These are phyloP conservation scores for Exserohilum turcica DNA, from an alignment of 2,329 filamentous ascomycete genomes.

Conservation along the genomic window DNA sequence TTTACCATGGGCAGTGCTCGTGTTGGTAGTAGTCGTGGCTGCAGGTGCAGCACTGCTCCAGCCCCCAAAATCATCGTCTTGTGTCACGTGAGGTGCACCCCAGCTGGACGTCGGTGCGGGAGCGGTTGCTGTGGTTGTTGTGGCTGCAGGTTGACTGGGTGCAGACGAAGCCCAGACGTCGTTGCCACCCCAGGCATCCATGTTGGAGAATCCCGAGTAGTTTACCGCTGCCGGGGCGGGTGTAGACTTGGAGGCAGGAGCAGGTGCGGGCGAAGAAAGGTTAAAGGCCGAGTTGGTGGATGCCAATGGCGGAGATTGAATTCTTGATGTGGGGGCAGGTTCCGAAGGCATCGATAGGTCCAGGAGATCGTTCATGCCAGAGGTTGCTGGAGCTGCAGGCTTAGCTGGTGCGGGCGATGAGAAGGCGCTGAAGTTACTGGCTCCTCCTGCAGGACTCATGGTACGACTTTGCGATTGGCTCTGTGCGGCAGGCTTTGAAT, in stretches of 20 bases:
- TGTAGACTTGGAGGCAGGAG: constrained; percentile 38
- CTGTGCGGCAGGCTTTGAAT: constrained; percentile 62
- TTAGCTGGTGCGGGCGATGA: constrained; percentile 59
- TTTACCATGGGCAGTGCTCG: constrained; percentile 40
- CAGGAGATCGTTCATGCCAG: constrained; percentile 74
- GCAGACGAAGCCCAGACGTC: constrained; percentile 80
- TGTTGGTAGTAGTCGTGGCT: constrained; percentile 43
- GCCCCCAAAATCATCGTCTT: constrained; percentile 94
- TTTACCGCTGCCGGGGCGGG: constrained; percentile 42
- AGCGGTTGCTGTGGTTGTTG: constrained; percentile 35
- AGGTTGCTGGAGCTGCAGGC: constrained; percentile 59
- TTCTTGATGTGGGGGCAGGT: constrained; percentile 34
- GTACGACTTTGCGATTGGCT: constrained; percentile 53
- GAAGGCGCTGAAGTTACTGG: constrained; percentile 68
- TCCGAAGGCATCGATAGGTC: constrained; percentile 62
- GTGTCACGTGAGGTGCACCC: constrained; percentile 67
- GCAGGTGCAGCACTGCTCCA: constrained; percentile 78
- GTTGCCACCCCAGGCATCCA: constrained; percentile 81
- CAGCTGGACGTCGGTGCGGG: constrained; percentile 56
- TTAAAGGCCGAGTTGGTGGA: constrained; percentile 74
- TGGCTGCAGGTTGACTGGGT: constrained; percentile 56
- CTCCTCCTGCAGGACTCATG: constrained; percentile 62
- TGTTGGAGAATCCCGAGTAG: constrained; percentile 54
- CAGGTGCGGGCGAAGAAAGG: constrained; percentile 37
- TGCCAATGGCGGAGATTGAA: constrained; percentile 34